Conservation (phyloP, 192 early-diverging fungal species). For the Ambispora gerdemannii region DNA sequence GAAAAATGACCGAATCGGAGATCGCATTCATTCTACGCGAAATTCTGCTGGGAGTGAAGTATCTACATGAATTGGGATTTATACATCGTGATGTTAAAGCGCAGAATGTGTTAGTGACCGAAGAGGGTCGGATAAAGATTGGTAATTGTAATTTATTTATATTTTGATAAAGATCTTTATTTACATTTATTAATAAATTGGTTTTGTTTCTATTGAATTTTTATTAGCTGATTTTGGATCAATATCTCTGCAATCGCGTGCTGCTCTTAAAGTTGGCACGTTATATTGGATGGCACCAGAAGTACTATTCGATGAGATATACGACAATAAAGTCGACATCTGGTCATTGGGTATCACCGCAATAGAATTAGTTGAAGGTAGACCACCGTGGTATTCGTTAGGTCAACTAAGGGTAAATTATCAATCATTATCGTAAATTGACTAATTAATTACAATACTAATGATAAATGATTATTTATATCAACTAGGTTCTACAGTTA, state of each 20-base stretch:
- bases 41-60: slow-evolving; percentile 40
- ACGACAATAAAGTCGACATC: slow-evolving; percentile 49
- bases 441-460: neutral
- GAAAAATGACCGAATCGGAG: slow-evolving; percentile 38
- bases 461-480: neutral
- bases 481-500: slow-evolving; percentile 9
- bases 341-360: slow-evolving; percentile 51
- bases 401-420: slow-evolving; percentile 18
- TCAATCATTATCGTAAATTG: neutral
- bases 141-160: no score
- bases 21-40: slow-evolving; percentile 39
- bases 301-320: slow-evolving; percentile 44
- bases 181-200: neutral
- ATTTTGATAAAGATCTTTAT: no score
- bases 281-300: slow-evolving; percentile 50
- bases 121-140: slow-evolving; percentile 46
- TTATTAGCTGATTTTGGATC: slow-evolving; percentile 27
- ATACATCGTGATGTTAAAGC: slow-evolving; percentile 51
- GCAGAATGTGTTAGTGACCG: slow-evolving; percentile 43
- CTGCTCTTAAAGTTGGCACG: slow-evolving; percentile 23
- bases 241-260: slow-evolving; percentile 10
- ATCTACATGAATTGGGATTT: slow-evolving; percentile 41
- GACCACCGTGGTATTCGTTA: slow-evolving; percentile 43
- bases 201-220: neutral
- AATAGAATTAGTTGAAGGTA: slow-evolving; percentile 49